Conservation (phyloP, 352 stramenopile species). For the Globisporangium carolinianum region DNA sequence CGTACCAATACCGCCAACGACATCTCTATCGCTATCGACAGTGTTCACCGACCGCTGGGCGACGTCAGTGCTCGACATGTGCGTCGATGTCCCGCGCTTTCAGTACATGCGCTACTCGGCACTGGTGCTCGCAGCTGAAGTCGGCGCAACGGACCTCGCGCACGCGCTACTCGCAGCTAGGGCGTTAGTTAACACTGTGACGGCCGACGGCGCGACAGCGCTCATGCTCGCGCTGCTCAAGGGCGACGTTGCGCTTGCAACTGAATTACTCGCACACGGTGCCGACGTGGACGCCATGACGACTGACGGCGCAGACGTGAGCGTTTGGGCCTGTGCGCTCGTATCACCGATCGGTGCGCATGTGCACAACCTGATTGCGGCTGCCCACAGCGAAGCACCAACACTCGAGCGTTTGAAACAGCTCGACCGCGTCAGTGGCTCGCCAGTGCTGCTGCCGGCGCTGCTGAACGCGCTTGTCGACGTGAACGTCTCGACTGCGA, state of each 20-base stretch:
- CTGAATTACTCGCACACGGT: slow-evolving; percentile 20
- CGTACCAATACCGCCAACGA: not conserved
- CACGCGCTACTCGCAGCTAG: slow-evolving; percentile 31
- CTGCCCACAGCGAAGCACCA: slow-evolving; percentile 7
- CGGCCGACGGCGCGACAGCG: slow-evolving; percentile 29
- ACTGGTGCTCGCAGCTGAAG: slow-evolving; percentile 47
- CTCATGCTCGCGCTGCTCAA: slow-evolving; percentile 59
- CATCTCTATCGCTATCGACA: not conserved
- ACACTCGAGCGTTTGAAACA: no score
- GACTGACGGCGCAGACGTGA: slow-evolving; percentile 32
- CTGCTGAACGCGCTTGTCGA: slow-evolving; percentile 38
- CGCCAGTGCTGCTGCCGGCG: slow-evolving; percentile 5
- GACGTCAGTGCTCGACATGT: slow-evolving; percentile 32
- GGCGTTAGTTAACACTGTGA: slow-evolving; percentile 22
- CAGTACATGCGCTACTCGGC: slow-evolving; percentile 39
- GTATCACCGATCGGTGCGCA: slow-evolving; percentile 20
- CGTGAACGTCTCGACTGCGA: slow-evolving; percentile 47
- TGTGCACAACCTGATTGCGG: slow-evolving; percentile 7
- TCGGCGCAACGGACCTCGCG: slow-evolving; percentile 23
- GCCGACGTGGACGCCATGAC: slow-evolving; percentile 57
- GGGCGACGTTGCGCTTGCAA: slow-evolving; percentile 27
- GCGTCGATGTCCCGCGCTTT: slow-evolving; percentile 36
- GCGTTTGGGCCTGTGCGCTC: slow-evolving; percentile 50
- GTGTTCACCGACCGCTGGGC: slow-evolving; percentile 33
- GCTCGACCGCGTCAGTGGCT: no score